phyloP scores from a whole-genome alignment of 495 filamentous ascomycete species.

The Neurospora sp. region DNA sequence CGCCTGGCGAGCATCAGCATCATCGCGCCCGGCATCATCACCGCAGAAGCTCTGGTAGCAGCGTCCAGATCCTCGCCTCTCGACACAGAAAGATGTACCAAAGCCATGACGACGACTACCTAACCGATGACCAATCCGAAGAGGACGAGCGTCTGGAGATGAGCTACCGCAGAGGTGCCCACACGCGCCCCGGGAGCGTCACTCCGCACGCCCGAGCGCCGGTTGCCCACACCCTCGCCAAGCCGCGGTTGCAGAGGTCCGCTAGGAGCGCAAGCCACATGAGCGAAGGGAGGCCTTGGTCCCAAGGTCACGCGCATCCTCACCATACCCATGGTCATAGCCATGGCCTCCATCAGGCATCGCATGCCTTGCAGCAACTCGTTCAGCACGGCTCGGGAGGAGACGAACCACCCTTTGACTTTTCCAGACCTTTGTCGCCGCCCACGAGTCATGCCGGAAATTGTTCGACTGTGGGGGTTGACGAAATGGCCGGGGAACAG shows the following conservation, averaged over 20 bases:
- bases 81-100: constrained; percentile 11
- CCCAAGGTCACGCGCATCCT: background rate
- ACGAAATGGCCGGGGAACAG: constrained; percentile 3
- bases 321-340: constrained; percentile 3
- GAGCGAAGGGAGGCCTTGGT: constrained; percentile 12
- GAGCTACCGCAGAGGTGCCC: constrained; percentile 9
- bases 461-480: constrained; percentile 8
- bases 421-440: constrained; percentile 23
- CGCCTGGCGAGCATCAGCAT: constrained; percentile 1
- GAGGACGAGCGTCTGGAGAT: constrained; percentile 35
- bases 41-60: constrained; percentile 18
- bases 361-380: constrained; percentile 11
- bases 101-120: constrained; percentile 8
- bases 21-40: constrained; percentile 1
- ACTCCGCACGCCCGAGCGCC: constrained; percentile 18
- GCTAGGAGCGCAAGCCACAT: constrained; percentile 18
- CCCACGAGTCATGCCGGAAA: constrained; percentile 2
- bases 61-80: constrained; percentile 19
- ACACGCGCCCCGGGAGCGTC: constrained; percentile 12
- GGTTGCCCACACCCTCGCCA: background rate
- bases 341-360: background rate
- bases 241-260: constrained; percentile 20
- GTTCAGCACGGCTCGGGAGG: background rate
- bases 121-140: constrained; percentile 30
- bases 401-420: constrained; percentile 15